Evolutionary conservation across 495 filamentous ascomycete species (phyloP), one percentile per base, ranked within the genome.

Genomic region (Baudoinia panamericana): DNA sequence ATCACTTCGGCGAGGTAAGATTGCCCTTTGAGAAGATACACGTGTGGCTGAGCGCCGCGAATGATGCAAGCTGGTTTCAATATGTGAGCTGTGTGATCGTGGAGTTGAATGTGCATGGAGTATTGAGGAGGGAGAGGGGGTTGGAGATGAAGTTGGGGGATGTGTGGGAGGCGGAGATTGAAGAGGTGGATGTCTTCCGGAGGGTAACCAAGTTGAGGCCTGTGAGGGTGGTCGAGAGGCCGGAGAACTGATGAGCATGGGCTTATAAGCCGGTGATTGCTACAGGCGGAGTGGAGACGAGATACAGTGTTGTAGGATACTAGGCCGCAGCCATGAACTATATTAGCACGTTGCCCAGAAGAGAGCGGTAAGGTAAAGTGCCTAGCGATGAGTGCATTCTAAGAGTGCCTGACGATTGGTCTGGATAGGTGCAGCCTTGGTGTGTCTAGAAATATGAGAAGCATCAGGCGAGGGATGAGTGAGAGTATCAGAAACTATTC

Each of bases 1-100:
- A 79, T 64, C 71, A 76, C 39, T 85, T 82, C 54, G 64, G 63
- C n/a, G 73, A 87, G 50, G 59, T 58, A 0, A 17, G 46, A 3
- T 55, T 92, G 5, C 84, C 84, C 15, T 34, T 44, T 13, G 22
- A 27, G 2, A 53, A 66, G 20, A 74, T 86, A 46, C 61, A 56
- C 4, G 73, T 78, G 37, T 47, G 63, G 1, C 65, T 80, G 21
- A 12, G 46, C 29, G 10, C 5, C 10, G 16, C 13, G 27, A 5
- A 21, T 21, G 16, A 33, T 23, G 18, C n/a, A 15, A 17, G 2
- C 1, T 1, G 19, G 26, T 0, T 13, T 15, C 12, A 26, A 15
- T 16, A 26, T 15, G 30, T 34, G 0, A 3, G 15, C 15, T 19
- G 18, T 9, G 3, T 39, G 7, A 20, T 21, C 15, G 13, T 20